Evolutionary conservation across 495 filamentous ascomycete species (phyloP).

Genomic region (Penicillium argentinense): DNA sequence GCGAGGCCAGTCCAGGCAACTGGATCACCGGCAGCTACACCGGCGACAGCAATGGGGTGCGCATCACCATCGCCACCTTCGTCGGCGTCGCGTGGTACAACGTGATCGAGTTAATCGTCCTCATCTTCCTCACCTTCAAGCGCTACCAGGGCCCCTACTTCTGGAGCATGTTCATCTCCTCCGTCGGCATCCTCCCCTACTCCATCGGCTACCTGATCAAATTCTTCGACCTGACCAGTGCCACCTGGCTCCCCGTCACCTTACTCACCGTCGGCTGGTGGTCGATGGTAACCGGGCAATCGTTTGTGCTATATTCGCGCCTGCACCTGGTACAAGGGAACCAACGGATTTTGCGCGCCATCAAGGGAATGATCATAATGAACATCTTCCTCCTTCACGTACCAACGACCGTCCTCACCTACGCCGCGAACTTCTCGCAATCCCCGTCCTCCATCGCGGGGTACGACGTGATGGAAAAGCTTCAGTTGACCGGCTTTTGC

Average conservation of each 20-base stretch:
- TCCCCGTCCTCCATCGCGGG: constrained; percentile 16
- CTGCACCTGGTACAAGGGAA: constrained; percentile 39
- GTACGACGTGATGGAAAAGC: constrained; percentile 32
- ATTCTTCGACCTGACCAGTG: constrained; percentile 31
- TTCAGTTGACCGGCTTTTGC: constrained; percentile 30
- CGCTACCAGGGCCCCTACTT: constrained; percentile 42
- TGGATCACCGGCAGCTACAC: constrained; percentile 32
- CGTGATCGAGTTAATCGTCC: constrained; percentile 37
- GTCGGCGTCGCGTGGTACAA: constrained; percentile 40
- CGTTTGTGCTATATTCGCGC: constrained; percentile 41
- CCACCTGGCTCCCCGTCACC: constrained; percentile 29
- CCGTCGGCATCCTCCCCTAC: constrained; percentile 33
- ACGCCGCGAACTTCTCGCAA: constrained; percentile 23
- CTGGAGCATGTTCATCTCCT: constrained; percentile 41
- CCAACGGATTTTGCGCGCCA: constrained; percentile 21
- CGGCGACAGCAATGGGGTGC: constrained; percentile 23
- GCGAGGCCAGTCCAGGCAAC: constrained; percentile 25
- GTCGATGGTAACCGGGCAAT: constrained; percentile 42
- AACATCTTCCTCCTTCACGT: constrained; percentile 36
- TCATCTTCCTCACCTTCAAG: constrained; percentile 44
- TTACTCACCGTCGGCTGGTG: constrained; percentile 39
- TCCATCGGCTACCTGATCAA: constrained; percentile 39
- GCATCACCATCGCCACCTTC: constrained; percentile 41
- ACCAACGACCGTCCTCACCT: constrained; percentile 34
- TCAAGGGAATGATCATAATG: constrained; percentile 37